Evolutionary conservation across 345 rosid genomes (phyloP).

Genomic region (Gossypium bickii): DNA sequence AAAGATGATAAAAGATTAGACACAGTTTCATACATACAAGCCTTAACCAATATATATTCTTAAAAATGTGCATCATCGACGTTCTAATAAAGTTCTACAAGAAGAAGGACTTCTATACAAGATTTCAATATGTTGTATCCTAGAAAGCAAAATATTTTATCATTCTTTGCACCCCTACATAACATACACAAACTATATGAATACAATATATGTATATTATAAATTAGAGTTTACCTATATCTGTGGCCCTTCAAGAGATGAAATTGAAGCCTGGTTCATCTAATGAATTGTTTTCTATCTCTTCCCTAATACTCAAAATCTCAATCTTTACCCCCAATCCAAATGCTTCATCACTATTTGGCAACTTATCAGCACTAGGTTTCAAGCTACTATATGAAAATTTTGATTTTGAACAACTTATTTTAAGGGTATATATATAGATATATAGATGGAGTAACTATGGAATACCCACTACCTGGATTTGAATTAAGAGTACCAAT

Average conservation of each 20-base stretch:
- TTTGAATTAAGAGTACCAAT: constrained; percentile 60
- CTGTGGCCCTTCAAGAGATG: constrained; percentile 21
- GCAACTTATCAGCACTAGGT: constrained; percentile 21
- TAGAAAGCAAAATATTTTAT: constrained; percentile 20
- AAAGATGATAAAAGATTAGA: constrained; percentile 1
- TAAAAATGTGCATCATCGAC: constrained; percentile 16
- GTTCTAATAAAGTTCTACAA: constrained; percentile 13
- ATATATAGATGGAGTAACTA: not conserved
- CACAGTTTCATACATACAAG: constrained; percentile 11
- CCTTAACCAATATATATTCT: constrained; percentile 13
- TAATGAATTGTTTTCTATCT: constrained; percentile 14
- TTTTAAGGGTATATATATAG: not conserved
- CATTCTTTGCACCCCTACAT: constrained; percentile 11
- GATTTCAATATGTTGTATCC: constrained; percentile 4
- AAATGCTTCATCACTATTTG: constrained; percentile 13
- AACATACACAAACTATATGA: constrained; percentile 6
- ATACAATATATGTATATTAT: not conserved
- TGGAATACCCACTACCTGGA: constrained; percentile 15
- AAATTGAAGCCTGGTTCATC: constrained; percentile 15
- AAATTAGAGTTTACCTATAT: not conserved
- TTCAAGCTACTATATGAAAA: constrained; percentile 5
- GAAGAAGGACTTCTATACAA: constrained; percentile 12
- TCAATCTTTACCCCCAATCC: constrained; percentile 17
- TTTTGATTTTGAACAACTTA: not conserved
- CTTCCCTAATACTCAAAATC: constrained; percentile 31